Evolutionary conservation across 2,329 filamentous ascomycete genomes (phyloP).

Genomic region (Sodiomyces alkalinus): DNA sequence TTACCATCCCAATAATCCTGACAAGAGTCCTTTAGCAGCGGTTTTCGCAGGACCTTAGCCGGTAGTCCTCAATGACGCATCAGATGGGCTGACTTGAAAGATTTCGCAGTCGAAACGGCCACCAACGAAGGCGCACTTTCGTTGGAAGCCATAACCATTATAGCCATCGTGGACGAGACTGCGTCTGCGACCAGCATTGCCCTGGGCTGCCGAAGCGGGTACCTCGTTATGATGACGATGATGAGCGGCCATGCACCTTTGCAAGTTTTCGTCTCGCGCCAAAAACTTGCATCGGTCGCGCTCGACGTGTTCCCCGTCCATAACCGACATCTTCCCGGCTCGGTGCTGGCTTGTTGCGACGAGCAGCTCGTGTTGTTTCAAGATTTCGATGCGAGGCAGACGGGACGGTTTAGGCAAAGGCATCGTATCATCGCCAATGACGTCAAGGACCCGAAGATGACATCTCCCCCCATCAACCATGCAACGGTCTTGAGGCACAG

Average conservation of each 20-base stretch:
- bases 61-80: too few relatives aligned
- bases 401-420: constrained; percentile 21
- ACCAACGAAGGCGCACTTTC: too few relatives aligned
- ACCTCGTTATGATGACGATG: constrained; percentile 27
- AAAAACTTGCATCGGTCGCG: constrained; percentile 21
- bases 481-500: constrained; percentile 25
- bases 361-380: constrained; percentile 27
- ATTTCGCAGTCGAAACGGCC: too few relatives aligned
- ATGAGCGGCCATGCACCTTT: constrained; percentile 9
- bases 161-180: constrained; percentile 18
- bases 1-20: not conserved
- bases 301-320: constrained; percentile 16
- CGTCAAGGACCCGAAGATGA: constrained; percentile 26
- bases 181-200: constrained; percentile 18
- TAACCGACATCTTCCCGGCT: constrained; percentile 1
- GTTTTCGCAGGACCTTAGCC: too few relatives aligned
- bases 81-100: too few relatives aligned
- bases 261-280: constrained; percentile 12
- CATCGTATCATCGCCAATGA: constrained; percentile 37
- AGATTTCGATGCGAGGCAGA: constrained; percentile 15
- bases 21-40: not conserved
- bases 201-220: constrained; percentile 35
- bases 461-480: constrained; percentile 31
- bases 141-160: constrained; percentile 23
- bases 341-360: constrained; percentile 33